These are phyloP conservation scores for Brassica rapa DNA, from an alignment of 345 rosid species.

Conservation along the genomic window DNA sequence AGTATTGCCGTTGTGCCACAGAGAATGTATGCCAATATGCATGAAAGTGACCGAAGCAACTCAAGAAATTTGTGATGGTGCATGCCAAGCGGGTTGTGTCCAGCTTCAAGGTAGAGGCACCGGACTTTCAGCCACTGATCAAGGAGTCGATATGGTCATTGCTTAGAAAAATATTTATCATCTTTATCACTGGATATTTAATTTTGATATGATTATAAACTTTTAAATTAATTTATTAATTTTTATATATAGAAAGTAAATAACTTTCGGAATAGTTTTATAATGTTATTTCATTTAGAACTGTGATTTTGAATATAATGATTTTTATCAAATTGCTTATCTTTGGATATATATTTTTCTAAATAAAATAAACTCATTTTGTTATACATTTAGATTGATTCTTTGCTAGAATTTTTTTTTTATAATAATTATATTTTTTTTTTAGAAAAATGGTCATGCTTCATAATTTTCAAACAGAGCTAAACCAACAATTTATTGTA, in stretches of 20 bases:
- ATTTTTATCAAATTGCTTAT: too few species aligned
- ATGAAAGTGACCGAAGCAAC: constrained; percentile 34
- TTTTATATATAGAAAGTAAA: background rate
- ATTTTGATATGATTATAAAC: background rate
- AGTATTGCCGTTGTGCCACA: constrained; percentile 35
- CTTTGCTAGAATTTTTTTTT: too few species aligned
- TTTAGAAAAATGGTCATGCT: too few species aligned
- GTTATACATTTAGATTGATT: too few species aligned
- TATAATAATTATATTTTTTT: too few species aligned
- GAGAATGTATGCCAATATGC: constrained; percentile 41
- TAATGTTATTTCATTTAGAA: too few species aligned
- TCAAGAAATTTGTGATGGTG: constrained; percentile 8
- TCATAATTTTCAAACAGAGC: too few species aligned
- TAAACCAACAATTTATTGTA: too few species aligned
- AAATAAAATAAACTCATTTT: too few species aligned
- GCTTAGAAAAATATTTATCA: background rate
- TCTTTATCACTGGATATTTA: background rate
- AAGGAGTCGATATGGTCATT: constrained; percentile 28
- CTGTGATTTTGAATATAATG: too few species aligned
- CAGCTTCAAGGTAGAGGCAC: constrained; percentile 45
- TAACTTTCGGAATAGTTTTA: background rate
- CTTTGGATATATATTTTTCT: too few species aligned
- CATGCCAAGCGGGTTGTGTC: constrained; percentile 26
- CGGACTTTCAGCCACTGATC: constrained; percentile 28
- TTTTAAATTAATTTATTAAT: too few species aligned